Percentiles rank a stretch among this genome's conserved stretches.
Conservation (phyloP, 1,139 yeast species). For the Taphrina deformans region DNA sequence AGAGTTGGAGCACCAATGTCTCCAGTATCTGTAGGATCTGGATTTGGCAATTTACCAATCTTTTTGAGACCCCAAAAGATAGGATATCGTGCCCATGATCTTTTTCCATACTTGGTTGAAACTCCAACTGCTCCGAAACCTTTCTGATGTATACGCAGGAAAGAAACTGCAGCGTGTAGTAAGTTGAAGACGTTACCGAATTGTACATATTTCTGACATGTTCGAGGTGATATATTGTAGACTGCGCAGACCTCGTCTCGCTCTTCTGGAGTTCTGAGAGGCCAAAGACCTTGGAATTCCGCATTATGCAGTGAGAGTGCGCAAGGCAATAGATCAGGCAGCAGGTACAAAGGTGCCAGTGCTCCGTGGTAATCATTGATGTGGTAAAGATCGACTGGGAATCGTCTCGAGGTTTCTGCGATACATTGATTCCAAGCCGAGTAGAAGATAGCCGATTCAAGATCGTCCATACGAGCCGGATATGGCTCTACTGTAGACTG, state of each 20-base stretch:
- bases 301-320: conserved; percentile 36
- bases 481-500: conserved; percentile 35
- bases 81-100: conserved; percentile 36
- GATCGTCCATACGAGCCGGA: conserved; percentile 37
- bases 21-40: conserved; percentile 36
- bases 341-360: conserved; percentile 35
- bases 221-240: conserved; percentile 28
- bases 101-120: conserved; percentile 36
- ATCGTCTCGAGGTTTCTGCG: conserved; percentile 35
- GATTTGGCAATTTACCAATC: conserved; percentile 36
- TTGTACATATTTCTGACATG: conserved; percentile 35
- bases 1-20: conserved; percentile 23
- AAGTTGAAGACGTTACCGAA: conserved; percentile 37
- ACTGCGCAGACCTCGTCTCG: conserved; percentile 35
- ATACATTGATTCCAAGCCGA: conserved; percentile 38
- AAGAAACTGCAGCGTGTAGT: conserved; percentile 35
- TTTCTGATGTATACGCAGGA: conserved; percentile 35
- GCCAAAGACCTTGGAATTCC: conserved; percentile 37
- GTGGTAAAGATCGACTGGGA: conserved; percentile 36
- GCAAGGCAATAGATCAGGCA: conserved; percentile 35
- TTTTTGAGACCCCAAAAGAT: conserved; percentile 36
- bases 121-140: conserved; percentile 37
- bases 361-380: conserved; percentile 38
- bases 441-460: conserved; percentile 36
- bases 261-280: conserved; percentile 35